Conservation (phyloP, 2,329 filamentous ascomycete species). For the Aspergillus spinulosporus region DNA sequence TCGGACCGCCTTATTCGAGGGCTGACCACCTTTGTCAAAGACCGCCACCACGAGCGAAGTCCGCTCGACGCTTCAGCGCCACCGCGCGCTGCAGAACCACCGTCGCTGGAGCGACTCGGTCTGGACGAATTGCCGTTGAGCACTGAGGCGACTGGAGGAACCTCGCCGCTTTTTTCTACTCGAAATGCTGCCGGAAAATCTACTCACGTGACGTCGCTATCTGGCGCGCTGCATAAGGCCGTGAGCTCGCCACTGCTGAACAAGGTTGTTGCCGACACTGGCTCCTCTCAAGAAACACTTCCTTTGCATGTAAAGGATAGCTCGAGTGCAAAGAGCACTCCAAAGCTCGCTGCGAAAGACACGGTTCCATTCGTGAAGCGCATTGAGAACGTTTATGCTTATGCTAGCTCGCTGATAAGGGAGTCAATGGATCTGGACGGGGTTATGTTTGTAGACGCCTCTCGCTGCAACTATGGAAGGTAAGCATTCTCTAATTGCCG, state of each 20-base stretch:
- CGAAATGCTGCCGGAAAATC: neutral
- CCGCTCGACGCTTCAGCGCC: neutral
- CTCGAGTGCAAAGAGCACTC: constrained; percentile 15
- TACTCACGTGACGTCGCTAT: constrained; percentile 3
- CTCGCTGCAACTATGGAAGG: constrained; percentile 25
- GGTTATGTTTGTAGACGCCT: constrained; percentile 29
- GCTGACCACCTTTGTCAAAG: constrained; percentile 50
- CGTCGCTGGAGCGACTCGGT: neutral
- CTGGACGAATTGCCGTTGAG: neutral
- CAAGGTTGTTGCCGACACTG: neutral
- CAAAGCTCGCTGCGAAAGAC: constrained; percentile 18
- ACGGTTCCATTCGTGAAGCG: constrained; percentile 16
- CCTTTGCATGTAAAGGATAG: neutral
- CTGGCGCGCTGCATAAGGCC: neutral
- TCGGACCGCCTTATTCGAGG: constrained; percentile 58
- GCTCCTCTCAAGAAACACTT: neutral
- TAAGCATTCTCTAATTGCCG: constrained; percentile 5
- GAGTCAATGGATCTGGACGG: constrained; percentile 44
- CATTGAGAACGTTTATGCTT: constrained; percentile 37
- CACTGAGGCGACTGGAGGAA: neutral
- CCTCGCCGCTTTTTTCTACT: neutral
- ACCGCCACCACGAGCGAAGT: neutral
- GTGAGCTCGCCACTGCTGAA: neutral
- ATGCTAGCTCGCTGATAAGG: constrained; percentile 45
- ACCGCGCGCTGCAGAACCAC: neutral